phyloP scores from a whole-genome alignment of 148 eudicot species.

The Amaranthus palmeri region DNA sequence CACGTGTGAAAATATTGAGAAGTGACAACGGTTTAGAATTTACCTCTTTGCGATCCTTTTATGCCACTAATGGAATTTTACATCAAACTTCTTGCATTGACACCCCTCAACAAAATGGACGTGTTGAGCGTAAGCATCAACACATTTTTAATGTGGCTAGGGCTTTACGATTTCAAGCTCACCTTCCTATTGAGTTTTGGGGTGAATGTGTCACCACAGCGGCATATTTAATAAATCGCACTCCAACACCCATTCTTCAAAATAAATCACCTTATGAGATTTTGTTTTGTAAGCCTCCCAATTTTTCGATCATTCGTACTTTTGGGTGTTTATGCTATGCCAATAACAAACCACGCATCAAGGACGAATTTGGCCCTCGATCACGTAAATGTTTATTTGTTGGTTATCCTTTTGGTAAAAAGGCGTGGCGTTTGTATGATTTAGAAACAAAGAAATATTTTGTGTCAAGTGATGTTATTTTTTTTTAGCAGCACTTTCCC shows the following conservation, averaged over 20 bases:
- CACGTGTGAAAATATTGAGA: background rate
- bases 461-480: background rate
- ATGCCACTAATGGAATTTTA: background rate
- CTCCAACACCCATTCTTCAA: background rate
- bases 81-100: no score
- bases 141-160: background rate
- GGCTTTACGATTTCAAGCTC: background rate
- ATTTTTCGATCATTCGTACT: background rate
- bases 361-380: background rate
- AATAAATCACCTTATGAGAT: background rate
- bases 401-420: slow-evolving; percentile 3
- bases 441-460: background rate
- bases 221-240: background rate
- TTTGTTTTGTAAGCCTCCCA: background rate
- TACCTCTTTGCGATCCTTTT: background rate
- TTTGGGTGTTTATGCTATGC: slow-evolving; percentile 5
- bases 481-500: background rate
- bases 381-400: slow-evolving; percentile 2
- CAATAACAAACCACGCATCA: background rate
- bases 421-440: slow-evolving; percentile 2
- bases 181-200: slow-evolving; percentile 2
- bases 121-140: no score
- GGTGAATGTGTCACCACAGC: background rate
- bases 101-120: no score
- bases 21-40: slow-evolving; percentile 2